Base-by-base conservation (phyloP, 176 grass and related monocot species). In the Bolboschoenus planiculmis region DNA sequence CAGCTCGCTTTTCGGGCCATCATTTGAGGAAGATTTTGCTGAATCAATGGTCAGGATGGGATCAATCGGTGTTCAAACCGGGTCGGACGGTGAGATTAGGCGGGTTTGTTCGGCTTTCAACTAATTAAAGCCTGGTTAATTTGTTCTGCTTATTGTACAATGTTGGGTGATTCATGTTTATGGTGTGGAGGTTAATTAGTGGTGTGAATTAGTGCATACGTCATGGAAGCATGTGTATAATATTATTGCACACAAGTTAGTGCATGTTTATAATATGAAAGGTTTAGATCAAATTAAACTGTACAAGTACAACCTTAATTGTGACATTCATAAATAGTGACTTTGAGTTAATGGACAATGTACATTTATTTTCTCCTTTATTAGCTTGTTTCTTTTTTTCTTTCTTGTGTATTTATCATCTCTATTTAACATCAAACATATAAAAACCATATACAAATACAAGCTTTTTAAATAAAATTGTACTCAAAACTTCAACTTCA, bases 81-180 rank as follows among this genome's bases (percentile, higher is more conserved):
- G 88, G 27, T 0, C 9, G 6, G 14, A 44, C 5, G 94, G 94
- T 2, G 94, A 94, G 79, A 84, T 97, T 73, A 37, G 94, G 80
- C 89, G 87, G 81, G 68, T 92, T 78, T 97, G 94, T 88, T 81
- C 88, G 62, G 84, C 91, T 87, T 94, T 97, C 90, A 97, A 97
- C 76, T 97, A 66, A 97, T 80, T 97, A 66, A 80, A 36, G 30
- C n/a, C 5, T 61, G 23, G 1, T 67, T 56, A 65, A 20, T 20
- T 15, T 0, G n/a, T 59, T 42, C 9, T 20, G 14, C 66, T n/a
- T 56, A 42, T 44, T 44, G 30, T 72, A 55, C 4, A 13, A 24
- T 4, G 79, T 44, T 82, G 43, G 79, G 59, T 82, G 58, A 55
- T 82, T 82, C 80, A 82, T 82, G 58, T 47, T 40, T 63, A 63